Evolutionary conservation across 2,329 filamentous ascomycete species (phyloP), one percentile per base, ranked within the genome.

Genomic region (Didymosphaeria variabile): DNA sequence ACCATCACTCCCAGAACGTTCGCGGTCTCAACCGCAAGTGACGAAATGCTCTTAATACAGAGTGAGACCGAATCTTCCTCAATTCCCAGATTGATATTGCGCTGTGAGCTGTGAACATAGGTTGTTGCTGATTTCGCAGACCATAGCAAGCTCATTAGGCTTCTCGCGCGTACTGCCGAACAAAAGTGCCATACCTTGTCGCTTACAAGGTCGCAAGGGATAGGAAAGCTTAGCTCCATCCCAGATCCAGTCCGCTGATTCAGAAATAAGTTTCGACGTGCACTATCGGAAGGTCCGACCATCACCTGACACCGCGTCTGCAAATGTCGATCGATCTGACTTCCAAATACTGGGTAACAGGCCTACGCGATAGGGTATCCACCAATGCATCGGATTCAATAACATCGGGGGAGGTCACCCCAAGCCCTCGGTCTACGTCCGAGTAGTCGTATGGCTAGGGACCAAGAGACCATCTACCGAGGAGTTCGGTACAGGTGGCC

Each of bases 361-460:
- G 13, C 9, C 49, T 19, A 47, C 9, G 45, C 23, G 45, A 47
- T 23, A 47, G 13, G 23, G 23, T 17, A 47, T 29, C 45, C 45
- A 31, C 8, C 31, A 17, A 3, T 38, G 32, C n/a, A 12, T n/a
- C 19, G 1, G 21, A 26, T 7, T 36, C 49, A 8, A 23, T 52
- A 7, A 1, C 17, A 26, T 15, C 49, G 49, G 49, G 38, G 49
- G n/a, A 38, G 49, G 49, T 52, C 49, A 52, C 49, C 49, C 49
- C 19, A 52, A 10, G 26, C 3, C 32, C 49, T 40, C 19, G 23
- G 4, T n/a, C 32, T 40, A 13, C 13, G 32, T 38, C 32, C 49
- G n/a, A 26, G 19, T n/a, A 23, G 19, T 15, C 6, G 31, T 12
- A 23, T 13, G 17, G 12, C 10, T 12, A 23, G 23, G 3, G 19